These are phyloP conservation scores for Erysimum pusillum DNA, from an alignment of 441 rosid species.

Conservation along the genomic window DNA sequence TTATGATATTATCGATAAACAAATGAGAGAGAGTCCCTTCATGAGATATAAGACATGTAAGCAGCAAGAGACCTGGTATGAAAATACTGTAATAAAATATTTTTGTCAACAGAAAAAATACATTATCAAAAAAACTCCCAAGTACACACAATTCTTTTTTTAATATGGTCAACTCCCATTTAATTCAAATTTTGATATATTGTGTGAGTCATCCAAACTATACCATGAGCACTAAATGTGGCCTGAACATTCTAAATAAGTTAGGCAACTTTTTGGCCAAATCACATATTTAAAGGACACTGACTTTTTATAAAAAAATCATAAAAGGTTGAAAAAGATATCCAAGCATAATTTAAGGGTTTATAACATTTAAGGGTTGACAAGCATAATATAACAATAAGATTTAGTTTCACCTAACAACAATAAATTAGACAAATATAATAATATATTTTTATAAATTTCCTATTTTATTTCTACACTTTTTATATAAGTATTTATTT, in stretches of 20 bases:
- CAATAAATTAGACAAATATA: too few species aligned
- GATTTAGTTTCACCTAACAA: neutral
- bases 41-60: conserved; percentile 17
- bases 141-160: neutral
- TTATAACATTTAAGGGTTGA: neutral
- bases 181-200: neutral
- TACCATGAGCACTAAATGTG: neutral
- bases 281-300: neutral
- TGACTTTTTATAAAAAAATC: conserved; percentile 5
- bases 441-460: too few species aligned
- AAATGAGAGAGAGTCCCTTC: neutral
- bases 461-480: too few species aligned
- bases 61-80: conserved; percentile 5
- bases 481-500: too few species aligned
- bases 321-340: neutral
- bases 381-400: neutral
- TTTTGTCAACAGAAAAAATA: neutral
- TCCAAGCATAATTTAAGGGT: too few species aligned
- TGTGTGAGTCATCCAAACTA: neutral
- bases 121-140: neutral
- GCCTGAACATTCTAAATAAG: conserved; percentile 9
- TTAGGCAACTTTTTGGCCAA: conserved; percentile 1
- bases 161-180: neutral
- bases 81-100: neutral
- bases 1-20: neutral